Evolutionary conservation across 345 rosid genomes (phyloP), one percentile per base, ranked within the genome.

Genomic region (Erodium maritimum): DNA sequence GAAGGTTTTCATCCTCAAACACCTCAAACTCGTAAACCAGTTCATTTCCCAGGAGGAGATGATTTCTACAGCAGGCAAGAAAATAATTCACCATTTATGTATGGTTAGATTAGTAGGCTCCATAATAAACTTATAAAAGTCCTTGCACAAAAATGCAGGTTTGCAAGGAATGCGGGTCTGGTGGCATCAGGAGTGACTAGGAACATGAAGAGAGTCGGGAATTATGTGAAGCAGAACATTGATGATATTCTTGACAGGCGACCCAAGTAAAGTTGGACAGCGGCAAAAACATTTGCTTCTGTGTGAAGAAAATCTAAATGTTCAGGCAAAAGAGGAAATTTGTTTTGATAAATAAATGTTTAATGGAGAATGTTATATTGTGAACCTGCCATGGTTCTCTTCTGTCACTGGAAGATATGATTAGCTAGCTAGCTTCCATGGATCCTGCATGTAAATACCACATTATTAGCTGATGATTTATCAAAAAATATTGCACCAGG

Each of bases 161-260:
- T 79, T 60, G 73, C 79, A 17, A 72, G 87, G 64, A 84, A 81
- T 12, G 87, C 87, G 16, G 72, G 59, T 62, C 64, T 84, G 65
- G 90, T 84, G 29, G 87, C 87, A 4, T 67, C 80, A 17, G 87
- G 90, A 48, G 85, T 84, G 66, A 69, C 81, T 37, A 77, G 64
- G 69, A 79, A 82, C 77, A 58, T 78, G 79, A 69, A 67, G 52
- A 77, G 75, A 74, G 83, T 84, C 18, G 87, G n/a, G n/a, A 75
- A 64, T 58, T 70, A 79, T 56, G 17, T 84, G n/a, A 84, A 84
- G 67, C 77, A 77, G 52, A 71, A 77, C 2, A 5, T 84, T 50
- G 82, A 79, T 42, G 83, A 84, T 34, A 55, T 78, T 37, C 34
- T 79, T 58, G 77, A 63, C 66, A 75, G 80, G 73, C 71, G 80